Evolutionary conservation across 2,329 filamentous ascomycete genomes (phyloP), one percentile per base, ranked within the genome.

Genomic region (Epichloe elymi): DNA sequence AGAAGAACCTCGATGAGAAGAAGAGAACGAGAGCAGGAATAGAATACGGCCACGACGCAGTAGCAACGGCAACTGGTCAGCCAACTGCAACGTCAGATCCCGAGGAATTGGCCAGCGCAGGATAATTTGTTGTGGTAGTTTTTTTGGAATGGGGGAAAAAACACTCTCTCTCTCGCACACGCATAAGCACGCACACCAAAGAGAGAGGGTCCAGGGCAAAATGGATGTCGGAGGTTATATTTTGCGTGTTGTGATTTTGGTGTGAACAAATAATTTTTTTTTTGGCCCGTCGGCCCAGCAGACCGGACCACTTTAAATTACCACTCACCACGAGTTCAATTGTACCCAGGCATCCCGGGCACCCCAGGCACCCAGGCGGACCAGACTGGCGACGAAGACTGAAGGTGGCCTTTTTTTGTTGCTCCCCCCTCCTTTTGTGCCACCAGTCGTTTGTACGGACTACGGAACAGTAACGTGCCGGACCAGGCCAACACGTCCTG

Each of bases 141-240:
- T 47, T 47, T 47, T 51, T 38, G 35, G 38, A 23, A 33, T 17
- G 10, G 35, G 35, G n/a, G 17, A 52, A 40, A 23, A 52, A 40
- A 52, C 44, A 3, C 44, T 10, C 35, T 45, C 35, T 45, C 43
- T 45, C 30, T 30, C 30, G 43, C 43, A 36, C 39, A 49, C 3
- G n/a, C 26, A 23, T 20, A 45, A 20, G 23, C 41, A 40, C 41
- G 33, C 39, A 42, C 39, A 49, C 39, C 39, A 38, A 43, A 49
- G 8, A 48, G 42, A 5, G 30, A 39, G 33, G 41, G 43, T 26
- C 33, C 44, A 46, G 50, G 50, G 50, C 50, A 42, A 51, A 48
- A 39, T 47, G 50, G 45, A 12, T 42, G 46, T 37, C 46, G 51
- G 51, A 49, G 51, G 41, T 52, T 52, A 52, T 52, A 50, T 52